A percentile compares a stretch with the other conserved stretches of the same genome.
Conservation (phyloP, 805 yeast species). For the Isabelozyma heimii region DNA sequence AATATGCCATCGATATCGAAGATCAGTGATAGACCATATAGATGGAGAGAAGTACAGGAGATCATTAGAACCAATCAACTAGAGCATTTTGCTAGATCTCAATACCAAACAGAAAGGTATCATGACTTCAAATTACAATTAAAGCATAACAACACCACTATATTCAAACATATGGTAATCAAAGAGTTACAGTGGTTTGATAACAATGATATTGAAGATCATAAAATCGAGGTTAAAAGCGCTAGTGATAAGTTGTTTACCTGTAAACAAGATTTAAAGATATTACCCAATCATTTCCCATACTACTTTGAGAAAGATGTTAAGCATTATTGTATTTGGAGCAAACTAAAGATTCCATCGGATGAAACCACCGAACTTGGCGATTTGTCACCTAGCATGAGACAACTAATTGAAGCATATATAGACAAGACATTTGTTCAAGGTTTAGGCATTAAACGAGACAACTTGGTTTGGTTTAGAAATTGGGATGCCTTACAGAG, state of each 20-base stretch:
- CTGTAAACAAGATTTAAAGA: conserved; percentile 40
- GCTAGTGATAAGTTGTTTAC: conserved; percentile 38
- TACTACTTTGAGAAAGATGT: conserved; percentile 55
- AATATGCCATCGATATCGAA: conserved; percentile 38
- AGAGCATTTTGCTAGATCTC: conserved; percentile 49
- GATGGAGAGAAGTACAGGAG: conserved; percentile 43
- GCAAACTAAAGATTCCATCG: conserved; percentile 52
- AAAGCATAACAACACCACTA: conserved; percentile 27
- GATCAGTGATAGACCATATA: conserved; percentile 33
- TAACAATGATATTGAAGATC: conserved; percentile 17
- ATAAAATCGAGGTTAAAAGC: neutral
- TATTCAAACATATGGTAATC: conserved; percentile 48
- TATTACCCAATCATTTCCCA: conserved; percentile 62
- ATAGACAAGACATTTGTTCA: conserved; percentile 49
- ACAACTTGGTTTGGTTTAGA: conserved; percentile 61
- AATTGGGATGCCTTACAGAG: conserved; percentile 72
- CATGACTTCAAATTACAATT: conserved; percentile 43
- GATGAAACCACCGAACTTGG: conserved; percentile 52
- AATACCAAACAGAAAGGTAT: conserved; percentile 42
- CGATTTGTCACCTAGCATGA: conserved; percentile 44
- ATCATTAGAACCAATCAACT: conserved; percentile 42
- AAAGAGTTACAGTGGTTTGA: conserved; percentile 52
- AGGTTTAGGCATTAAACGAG: conserved; percentile 35
- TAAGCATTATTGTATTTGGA: conserved; percentile 65
- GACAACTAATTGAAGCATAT: conserved; percentile 41